Percentiles rank a stretch among this genome's conserved stretches.
Conservation (phyloP, 1,284 basidiomycete species). For the Marasmius oreades region DNA sequence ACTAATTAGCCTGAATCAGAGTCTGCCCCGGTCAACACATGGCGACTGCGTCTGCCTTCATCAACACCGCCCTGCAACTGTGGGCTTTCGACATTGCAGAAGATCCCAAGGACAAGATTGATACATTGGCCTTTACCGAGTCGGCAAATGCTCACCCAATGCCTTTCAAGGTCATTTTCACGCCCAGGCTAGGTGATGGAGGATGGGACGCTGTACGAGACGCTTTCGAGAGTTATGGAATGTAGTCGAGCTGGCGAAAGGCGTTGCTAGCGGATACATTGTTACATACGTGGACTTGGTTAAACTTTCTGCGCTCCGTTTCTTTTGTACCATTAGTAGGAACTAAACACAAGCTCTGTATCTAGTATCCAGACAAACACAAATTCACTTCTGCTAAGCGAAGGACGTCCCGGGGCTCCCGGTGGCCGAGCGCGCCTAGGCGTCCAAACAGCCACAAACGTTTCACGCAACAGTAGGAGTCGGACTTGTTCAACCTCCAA, state of each 20-base stretch:
- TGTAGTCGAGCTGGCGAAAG: neutral
- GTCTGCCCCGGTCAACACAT: constrained; percentile 61
- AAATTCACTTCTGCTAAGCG: no score
- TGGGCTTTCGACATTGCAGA: constrained; percentile 54
- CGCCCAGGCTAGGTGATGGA: constrained; percentile 29
- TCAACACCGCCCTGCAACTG: constrained; percentile 55
- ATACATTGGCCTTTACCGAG: constrained; percentile 53
- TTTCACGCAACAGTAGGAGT: no score
- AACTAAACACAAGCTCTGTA: no score
- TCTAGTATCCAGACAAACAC: no score
- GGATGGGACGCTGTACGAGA: constrained; percentile 11
- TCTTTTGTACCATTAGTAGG: no score
- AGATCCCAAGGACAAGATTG: constrained; percentile 48
- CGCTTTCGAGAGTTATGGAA: constrained; percentile 14
- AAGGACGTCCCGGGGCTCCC: no score
- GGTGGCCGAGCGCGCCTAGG: no score
- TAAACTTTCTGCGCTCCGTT: no score
- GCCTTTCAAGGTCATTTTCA: constrained; percentile 51
- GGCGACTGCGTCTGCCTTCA: constrained; percentile 54
- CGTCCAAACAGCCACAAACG: no score
- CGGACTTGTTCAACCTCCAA: neutral
- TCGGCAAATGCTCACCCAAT: constrained; percentile 53
- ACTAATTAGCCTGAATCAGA: constrained; percentile 21
- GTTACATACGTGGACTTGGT: no score
- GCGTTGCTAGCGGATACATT: no score